Evolutionary conservation across 1,284 basidiomycete genomes (phyloP), one percentile per base, ranked within the genome.

Genomic region (Clitocybe nebularis): DNA sequence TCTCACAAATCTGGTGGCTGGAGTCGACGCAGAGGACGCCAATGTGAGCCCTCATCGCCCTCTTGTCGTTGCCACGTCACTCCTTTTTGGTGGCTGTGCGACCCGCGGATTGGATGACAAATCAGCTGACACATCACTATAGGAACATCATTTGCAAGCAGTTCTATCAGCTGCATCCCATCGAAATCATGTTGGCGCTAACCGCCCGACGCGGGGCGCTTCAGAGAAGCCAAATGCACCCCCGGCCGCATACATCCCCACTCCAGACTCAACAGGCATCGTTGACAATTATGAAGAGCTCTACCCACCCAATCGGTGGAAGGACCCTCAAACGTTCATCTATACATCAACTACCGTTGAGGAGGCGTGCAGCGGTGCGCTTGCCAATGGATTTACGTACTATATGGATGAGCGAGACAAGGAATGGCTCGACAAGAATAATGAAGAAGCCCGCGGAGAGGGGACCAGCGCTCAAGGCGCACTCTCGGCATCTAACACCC

Each of bases 331-430:
- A 30, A 80, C 86, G 0, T 95, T 92, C 62, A 77, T 96, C 46
- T 81, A 84, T 48, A 90, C 83, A 36, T 94, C 92, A 6, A 82
- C 91, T 54, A 93, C 90, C 2, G 83, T 90, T 49, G 96, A 99
- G 59, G 93, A 97, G 55, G 68, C 75, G 21, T 66, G 73, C 44
- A 61, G 60, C 10, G 72, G 67, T 47, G 76, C 77, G 13, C 74
- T 89, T 47, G 66, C 75, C 24, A 72, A 79, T 53, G 83, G 81
- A 1, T 90, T 85, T 59, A 79, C 83, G 3, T 98, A 99, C 62
- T 89, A 84, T 54, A 89, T 98, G 85, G 96, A 99, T 58, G 96
- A 99, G 62, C 87, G 91, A 26, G 96, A 99, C 67, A 81, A 88
- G 54, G 86, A 89, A 44, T 99, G 95, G 94, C 77, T 99, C 26